phyloP scores from a whole-genome alignment of 352 stramenopile genomes.

The Stramenopiles sp. region DNA sequence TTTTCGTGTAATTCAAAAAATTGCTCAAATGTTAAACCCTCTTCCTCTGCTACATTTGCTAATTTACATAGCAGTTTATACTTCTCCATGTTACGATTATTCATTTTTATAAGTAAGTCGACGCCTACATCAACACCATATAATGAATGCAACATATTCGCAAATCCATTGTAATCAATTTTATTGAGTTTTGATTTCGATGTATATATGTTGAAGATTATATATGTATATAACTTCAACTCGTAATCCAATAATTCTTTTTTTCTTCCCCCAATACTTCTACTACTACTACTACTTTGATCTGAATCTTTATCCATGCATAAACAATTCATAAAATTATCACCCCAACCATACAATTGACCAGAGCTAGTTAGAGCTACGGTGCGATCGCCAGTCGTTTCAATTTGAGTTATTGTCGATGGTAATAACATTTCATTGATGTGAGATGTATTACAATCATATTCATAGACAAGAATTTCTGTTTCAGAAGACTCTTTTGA shows the following conservation, averaged over 20 bases:
- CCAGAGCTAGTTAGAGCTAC: neutral
- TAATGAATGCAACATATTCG: neutral
- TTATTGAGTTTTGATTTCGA: neutral
- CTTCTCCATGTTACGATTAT: neutral
- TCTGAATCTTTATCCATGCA: too few species aligned
- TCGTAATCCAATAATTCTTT: neutral
- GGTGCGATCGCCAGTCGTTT: neutral
- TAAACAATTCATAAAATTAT: neutral
- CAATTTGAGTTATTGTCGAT: neutral
- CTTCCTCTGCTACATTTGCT: neutral
- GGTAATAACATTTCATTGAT: neutral
- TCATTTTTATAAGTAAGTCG: neutral
- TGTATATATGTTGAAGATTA: neutral
- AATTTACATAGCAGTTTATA: neutral
- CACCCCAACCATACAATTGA: constrained; percentile 1
- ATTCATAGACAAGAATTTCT: neutral
- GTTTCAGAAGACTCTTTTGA: neutral
- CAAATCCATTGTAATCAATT: neutral
- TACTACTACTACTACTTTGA: too few species aligned
- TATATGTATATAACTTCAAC: neutral
- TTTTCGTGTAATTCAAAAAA: neutral
- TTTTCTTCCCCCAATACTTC: neutral
- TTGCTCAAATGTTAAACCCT: neutral
- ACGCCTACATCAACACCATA: neutral
- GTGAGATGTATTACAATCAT: neutral